A percentile compares a stretch with the other conserved stretches of the same genome.
These are phyloP conservation scores for Leucogyrophana mollusca DNA, from an alignment of 768 basidiomycete genomes.

Conservation along the genomic window DNA sequence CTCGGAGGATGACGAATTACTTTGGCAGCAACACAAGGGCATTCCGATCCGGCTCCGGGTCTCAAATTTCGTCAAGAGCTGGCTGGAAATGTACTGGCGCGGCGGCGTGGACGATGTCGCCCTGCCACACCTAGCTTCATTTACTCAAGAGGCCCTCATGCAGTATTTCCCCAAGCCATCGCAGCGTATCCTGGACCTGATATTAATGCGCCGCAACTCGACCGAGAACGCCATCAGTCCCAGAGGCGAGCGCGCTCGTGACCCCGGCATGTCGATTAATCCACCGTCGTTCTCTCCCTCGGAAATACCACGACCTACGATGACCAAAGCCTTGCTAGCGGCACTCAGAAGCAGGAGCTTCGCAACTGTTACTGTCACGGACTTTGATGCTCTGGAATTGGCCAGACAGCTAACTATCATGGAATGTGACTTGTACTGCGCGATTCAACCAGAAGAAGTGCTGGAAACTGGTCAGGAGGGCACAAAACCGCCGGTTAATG, in stretches of 20 bases:
- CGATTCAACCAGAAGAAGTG: constrained; percentile 86
- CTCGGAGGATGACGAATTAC: constrained; percentile 55
- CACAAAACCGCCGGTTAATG: constrained; percentile 59
- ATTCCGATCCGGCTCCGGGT: constrained; percentile 89
- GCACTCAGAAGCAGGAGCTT: constrained; percentile 68
- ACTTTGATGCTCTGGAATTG: constrained; percentile 90
- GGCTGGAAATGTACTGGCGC: constrained; percentile 92
- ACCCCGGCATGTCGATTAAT: constrained; percentile 74
- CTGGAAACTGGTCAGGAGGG: constrained; percentile 80
- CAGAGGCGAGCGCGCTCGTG: constrained; percentile 63
- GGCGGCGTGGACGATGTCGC: constrained; percentile 69
- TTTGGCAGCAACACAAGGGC: constrained; percentile 88
- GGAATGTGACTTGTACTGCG: constrained; percentile 86
- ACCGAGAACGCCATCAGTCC: constrained; percentile 50
- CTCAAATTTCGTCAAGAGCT: constrained; percentile 89
- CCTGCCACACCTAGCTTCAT: constrained; percentile 53
- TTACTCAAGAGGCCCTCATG: constrained; percentile 60
- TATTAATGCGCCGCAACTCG: constrained; percentile 52
- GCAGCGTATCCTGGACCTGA: constrained; percentile 69
- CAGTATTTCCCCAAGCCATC: constrained; percentile 67
- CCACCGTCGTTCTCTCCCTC: constrained; percentile 49
- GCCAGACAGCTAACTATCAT: constrained; percentile 93
- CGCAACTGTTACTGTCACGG: constrained; percentile 65
- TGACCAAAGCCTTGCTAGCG: constrained; percentile 75
- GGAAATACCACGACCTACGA: constrained; percentile 83